phyloP scores from a whole-genome alignment of 2,329 filamentous ascomycete species.

The Pseudocercospora fijiensis region DNA sequence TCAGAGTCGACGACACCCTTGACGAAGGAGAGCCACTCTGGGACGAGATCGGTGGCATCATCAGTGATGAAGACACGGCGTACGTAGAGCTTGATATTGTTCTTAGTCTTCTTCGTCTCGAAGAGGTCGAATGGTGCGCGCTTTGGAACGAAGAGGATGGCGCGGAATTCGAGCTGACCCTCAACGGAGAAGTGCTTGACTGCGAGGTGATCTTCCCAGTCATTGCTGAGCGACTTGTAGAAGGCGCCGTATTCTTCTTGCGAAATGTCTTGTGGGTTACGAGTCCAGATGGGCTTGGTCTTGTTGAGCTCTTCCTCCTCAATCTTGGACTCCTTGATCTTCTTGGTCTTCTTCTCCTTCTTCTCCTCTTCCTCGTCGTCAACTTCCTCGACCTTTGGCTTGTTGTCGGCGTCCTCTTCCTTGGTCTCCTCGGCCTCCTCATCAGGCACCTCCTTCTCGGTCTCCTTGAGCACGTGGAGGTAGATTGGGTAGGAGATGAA shows the following conservation, averaged over 20 bases:
- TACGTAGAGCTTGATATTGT: conserved; percentile 99
- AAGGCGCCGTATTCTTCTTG: conserved; percentile 97
- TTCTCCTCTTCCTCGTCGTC: conserved; percentile 73
- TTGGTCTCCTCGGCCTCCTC: conserved; percentile 78
- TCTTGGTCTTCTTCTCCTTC: conserved; percentile 98
- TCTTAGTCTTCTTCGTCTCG: conserved; percentile 99
- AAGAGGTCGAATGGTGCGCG: conserved; percentile 99
- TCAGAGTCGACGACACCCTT: conserved; percentile 99
- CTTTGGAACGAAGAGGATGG: conserved; percentile 99
- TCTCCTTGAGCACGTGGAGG: conserved; percentile 99
- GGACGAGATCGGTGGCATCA: conserved; percentile 97
- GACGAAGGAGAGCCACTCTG: conserved; percentile 98
- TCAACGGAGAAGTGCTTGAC: conserved; percentile 99
- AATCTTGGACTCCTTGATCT: conserved; percentile 96
- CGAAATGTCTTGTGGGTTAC: conserved; percentile 92
- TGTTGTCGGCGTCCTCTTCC: conserved; percentile 83
- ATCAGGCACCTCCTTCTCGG: conserved; percentile 96
- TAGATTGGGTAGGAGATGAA: conserved; percentile 99
- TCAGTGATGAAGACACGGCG: conserved; percentile 99
- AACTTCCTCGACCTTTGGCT: conserved; percentile 92
- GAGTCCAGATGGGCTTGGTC: conserved; percentile 99
- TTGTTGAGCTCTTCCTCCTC: conserved; percentile 99
- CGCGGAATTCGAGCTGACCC: conserved; percentile 99
- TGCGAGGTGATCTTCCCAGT: conserved; percentile 98
- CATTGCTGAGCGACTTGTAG: conserved; percentile 99